Base-by-base conservation (phyloP, 768 basidiomycete species). In the Boletus tomentosulus region DNA sequence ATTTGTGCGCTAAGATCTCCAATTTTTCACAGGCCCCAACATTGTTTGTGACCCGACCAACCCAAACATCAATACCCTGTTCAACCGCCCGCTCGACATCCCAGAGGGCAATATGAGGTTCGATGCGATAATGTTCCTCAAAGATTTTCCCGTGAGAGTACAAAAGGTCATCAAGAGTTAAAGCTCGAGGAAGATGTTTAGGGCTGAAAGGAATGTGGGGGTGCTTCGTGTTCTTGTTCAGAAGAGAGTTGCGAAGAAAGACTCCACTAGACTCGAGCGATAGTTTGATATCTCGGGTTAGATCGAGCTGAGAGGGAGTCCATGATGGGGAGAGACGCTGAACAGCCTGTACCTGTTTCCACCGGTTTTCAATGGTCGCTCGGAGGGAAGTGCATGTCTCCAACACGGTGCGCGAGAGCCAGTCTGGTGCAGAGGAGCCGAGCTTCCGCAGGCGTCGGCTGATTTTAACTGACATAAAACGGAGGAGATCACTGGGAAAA, bases 21-120 rank as follows among this genome's bases (percentile, higher is more conserved):
- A 77, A 56, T 2, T 56, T 56, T 13, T 52, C 44, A 30, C 68
- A 71, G 7, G 67, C 66, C 3, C 49, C 53, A 3, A 62, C 62
- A 22, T 46, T 43, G 19, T 61, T 58, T 1, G 59, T 60, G 5
- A 59, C 50, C 22, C 59, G 7, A 10, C 42, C 24, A 13, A 73
- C 63, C 75, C 75, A 78, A 25, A 12, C 48, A 37, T 71, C 68
- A 7, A 78, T 57, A 37, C 55, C 51, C 6, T 62, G 54, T 27
- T 63, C 55, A 43, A 76, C 66, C 11, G 65, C 57, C 9, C 45
- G 46, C 57, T 78, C 76, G 38, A 78, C 68, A 54, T 78, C 77
- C 7, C 59, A 68, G 0, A 78, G 66, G 2, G 67, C 55, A 24
- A 57, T 1, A 53, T 42, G 34, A n/a, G 60, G 56, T 2, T 62